Conservation (phyloP, 169 alveolate species). For the Plasmodium adleri region DNA sequence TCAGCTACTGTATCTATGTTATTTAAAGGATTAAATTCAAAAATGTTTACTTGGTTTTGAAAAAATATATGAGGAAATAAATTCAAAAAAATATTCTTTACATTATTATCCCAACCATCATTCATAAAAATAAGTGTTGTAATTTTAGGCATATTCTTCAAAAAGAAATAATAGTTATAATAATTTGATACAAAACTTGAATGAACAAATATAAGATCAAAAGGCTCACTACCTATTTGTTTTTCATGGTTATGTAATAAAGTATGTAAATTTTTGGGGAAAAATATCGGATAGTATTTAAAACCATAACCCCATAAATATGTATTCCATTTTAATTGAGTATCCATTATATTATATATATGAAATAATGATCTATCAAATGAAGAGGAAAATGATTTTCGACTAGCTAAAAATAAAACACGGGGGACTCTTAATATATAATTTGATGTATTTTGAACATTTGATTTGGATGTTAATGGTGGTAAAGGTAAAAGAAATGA, state of each 20-base stretch:
- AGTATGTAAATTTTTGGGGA: slow-evolving; percentile 53
- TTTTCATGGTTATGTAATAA: slow-evolving; percentile 47
- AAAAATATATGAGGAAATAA: slow-evolving; percentile 74
- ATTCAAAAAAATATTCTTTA: slow-evolving; percentile 45
- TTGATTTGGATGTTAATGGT: slow-evolving; percentile 43
- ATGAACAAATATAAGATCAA: slow-evolving; percentile 68
- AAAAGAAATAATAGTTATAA: slow-evolving; percentile 65
- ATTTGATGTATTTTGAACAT: slow-evolving; percentile 35
- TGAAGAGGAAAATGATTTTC: slow-evolving; percentile 55
- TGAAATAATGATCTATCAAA: slow-evolving; percentile 51
- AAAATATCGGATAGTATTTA: slow-evolving; percentile 61
- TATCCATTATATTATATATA: slow-evolving; percentile 57
- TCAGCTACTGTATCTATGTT: slow-evolving; percentile 36
- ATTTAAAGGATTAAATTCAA: slow-evolving; percentile 54
- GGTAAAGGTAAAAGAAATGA: slow-evolving; percentile 66
- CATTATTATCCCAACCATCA: slow-evolving; percentile 75
- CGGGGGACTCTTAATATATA: slow-evolving; percentile 71
- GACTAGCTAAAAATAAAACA: slow-evolving; percentile 61
- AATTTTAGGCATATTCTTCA: slow-evolving; percentile 60
- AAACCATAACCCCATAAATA: slow-evolving; percentile 76
- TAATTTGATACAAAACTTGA: slow-evolving; percentile 63
- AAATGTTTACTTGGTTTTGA: slow-evolving; percentile 72
- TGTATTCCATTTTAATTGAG: slow-evolving; percentile 64
- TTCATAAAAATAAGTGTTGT: slow-evolving; percentile 50
- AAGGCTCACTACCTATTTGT: slow-evolving; percentile 65